Conservation (phyloP, 106 monocot genomes). For the Chionographis japonica region DNA sequence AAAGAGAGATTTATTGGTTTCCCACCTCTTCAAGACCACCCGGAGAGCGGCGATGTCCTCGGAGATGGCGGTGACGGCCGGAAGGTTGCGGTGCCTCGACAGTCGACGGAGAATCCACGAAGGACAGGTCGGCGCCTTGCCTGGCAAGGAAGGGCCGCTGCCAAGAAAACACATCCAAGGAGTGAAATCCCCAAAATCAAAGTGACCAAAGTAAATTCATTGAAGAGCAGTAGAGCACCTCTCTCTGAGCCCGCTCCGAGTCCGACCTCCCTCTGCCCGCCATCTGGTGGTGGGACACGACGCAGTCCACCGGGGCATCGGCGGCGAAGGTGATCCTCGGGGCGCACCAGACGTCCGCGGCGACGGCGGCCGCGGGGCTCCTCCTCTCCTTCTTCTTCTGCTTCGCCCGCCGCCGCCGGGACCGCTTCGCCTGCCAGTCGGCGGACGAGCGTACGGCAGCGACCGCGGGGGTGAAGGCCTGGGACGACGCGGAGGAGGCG, state of each 20-base stretch:
- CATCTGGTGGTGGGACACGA: slow-evolving; percentile 27
- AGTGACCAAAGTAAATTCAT: too few relatives aligned
- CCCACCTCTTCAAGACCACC: too few relatives aligned
- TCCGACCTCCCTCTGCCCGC: slow-evolving; percentile 1
- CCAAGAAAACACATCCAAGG: too few relatives aligned
- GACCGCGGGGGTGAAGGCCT: slow-evolving; percentile 20
- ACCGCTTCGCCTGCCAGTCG: slow-evolving; percentile 41
- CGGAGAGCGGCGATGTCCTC: too few relatives aligned
- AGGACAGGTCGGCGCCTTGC: too few relatives aligned
- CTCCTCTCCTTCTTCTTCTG: slow-evolving; percentile 13
- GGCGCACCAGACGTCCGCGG: slow-evolving; percentile 46
- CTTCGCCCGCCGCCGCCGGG: slow-evolving; percentile 16
- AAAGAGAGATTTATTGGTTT: too few relatives aligned
- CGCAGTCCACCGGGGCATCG: slow-evolving; percentile 51
- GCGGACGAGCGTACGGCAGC: slow-evolving; percentile 12
- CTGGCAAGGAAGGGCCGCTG: too few relatives aligned
- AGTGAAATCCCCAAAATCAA: too few relatives aligned
- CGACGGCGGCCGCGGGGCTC: background rate
- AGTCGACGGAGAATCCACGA: too few relatives aligned
- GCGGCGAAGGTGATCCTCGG: slow-evolving; percentile 18
- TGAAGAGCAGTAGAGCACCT: slow-evolving; percentile 14
- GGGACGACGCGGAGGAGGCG: slow-evolving; percentile 34
- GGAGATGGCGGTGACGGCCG: too few relatives aligned
- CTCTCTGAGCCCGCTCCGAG: slow-evolving; percentile 38
- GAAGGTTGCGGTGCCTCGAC: too few relatives aligned